These are phyloP conservation scores for Acanthamoeba culbertsoni DNA, from an alignment of 208 protist genomes.

Conservation along the genomic window DNA sequence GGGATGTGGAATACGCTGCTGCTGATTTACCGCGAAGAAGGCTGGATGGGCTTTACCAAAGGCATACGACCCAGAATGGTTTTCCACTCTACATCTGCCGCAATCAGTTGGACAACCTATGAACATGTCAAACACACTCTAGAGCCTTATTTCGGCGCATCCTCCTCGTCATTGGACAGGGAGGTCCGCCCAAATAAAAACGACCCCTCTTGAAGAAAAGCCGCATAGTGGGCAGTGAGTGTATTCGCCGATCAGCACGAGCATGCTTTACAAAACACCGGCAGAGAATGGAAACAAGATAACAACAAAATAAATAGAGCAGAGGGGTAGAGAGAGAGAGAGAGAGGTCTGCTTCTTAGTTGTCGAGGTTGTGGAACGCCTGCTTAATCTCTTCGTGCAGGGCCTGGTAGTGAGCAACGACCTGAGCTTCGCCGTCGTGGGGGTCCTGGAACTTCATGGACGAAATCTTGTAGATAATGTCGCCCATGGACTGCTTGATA, in stretches of 20 bases:
- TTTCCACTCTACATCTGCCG: slow-evolving; percentile 6
- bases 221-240: neutral
- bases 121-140: neutral
- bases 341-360: slow-evolving; percentile 13
- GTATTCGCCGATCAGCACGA: neutral
- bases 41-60: neutral
- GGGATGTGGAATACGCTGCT: neutral
- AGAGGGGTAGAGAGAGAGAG: neutral
- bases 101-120: slow-evolving; percentile 43
- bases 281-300: neutral
- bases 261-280: neutral
- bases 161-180: neutral
- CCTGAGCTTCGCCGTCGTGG: slow-evolving; percentile 76
- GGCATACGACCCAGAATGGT: neutral
- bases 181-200: neutral
- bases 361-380: slow-evolving; percentile 80
- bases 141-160: neutral
- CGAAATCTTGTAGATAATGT: slow-evolving; percentile 79
- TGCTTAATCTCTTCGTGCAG: slow-evolving; percentile 80
- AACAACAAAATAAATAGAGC: neutral
- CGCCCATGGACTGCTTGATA: slow-evolving; percentile 85
- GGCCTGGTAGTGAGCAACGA: slow-evolving; percentile 62
- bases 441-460: slow-evolving; percentile 87
- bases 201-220: neutral
- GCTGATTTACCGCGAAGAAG: neutral